A percentile compares a stretch with the other conserved stretches of the same genome.
These are phyloP conservation scores for Vitis rotundifolia DNA, from an alignment of 164 flowering plant species.

Conservation along the genomic window DNA sequence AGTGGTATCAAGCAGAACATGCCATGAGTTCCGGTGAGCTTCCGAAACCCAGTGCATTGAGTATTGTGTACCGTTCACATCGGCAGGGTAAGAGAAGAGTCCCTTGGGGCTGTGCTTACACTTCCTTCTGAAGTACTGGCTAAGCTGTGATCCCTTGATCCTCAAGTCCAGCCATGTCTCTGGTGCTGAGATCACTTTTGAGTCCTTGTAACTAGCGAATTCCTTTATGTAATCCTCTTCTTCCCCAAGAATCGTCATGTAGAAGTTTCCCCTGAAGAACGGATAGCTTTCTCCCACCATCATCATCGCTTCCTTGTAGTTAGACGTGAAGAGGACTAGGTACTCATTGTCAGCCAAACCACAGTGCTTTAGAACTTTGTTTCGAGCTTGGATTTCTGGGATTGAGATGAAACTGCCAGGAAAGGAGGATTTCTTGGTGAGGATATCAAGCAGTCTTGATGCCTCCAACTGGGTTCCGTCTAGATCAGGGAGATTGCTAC, in stretches of 20 bases:
- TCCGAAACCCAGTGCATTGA: conserved; percentile 89
- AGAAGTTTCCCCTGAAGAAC: conserved; percentile 57
- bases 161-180: conserved; percentile 70
- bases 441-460: conserved; percentile 66
- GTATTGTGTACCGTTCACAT: conserved; percentile 54
- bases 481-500: conserved; percentile 50
- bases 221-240: conserved; percentile 51
- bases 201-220: conserved; percentile 57
- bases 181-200: conserved; percentile 60
- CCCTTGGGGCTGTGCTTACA: conserved; percentile 71
- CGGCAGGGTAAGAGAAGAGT: conserved; percentile 66
- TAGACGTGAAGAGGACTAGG: conserved; percentile 60
- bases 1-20: conserved; percentile 72
- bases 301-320: conserved; percentile 66
- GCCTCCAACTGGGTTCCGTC: conserved; percentile 63
- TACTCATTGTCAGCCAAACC: conserved; percentile 66
- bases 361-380: conserved; percentile 63
- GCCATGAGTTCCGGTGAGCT: conserved; percentile 76
- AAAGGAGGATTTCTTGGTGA: conserved; percentile 62
- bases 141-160: conserved; percentile 68
- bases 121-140: conserved; percentile 74
- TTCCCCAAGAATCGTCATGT: conserved; percentile 50
- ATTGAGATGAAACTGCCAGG: conserved; percentile 71
- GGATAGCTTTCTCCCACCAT: conserved; percentile 83
- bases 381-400: conserved; percentile 72